Base-by-base conservation (phyloP, 495 filamentous ascomycete species). In the Penicillium verhagenii region DNA sequence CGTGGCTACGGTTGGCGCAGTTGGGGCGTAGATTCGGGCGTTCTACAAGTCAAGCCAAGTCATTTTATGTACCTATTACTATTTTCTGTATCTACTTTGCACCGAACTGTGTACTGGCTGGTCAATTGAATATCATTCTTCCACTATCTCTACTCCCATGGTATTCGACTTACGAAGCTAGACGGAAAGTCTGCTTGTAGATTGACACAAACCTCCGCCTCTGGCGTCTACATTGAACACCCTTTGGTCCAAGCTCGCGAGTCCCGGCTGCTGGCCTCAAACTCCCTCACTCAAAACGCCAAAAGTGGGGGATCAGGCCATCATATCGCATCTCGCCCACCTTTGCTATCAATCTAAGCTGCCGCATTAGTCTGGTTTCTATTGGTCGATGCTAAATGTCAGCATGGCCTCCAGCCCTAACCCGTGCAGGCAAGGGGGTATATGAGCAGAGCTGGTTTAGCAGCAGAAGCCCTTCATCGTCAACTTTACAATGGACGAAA, bases 401-500 rank as follows among this genome's bases (percentile, higher is more conserved):
- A 24, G 9, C 48, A 25, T 7, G 40, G 35, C 48, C 16, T 40
- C 20, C 7, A 50, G 19, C 20, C 44, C 44, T 43, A 43, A 8
- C 19, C 28, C 14, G 4, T 16, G 16, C 14, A 11, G 3, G 33
- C 1, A 5, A 35, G 6, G 14, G 38, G 35, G 40, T 53, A 53
- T 53, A 53, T 53, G 50, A 53, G 18, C 18, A n/a, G 50, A 35
- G 13, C 25, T 44, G 10, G 3, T 42, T 16, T 35, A 25, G 37
- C 43, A 28, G 19, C 0, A 52, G 3, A n/a, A 28, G 47, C 4
- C 10, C 33, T 39, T 8, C 47, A 43, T 31, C 13, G 29, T 7
- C 39, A 21, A 25, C 18, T 44, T 26, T 44, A 51, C 31, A 2
- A 67, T 64, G 67, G 64, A 62, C 6, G 59, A 64, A 2, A 64